Percentiles rank a stretch among this genome's conserved stretches.
Evolutionary conservation across 2,329 filamentous ascomycete genomes (phyloP).

Genomic region (Alternaria sp.): DNA sequence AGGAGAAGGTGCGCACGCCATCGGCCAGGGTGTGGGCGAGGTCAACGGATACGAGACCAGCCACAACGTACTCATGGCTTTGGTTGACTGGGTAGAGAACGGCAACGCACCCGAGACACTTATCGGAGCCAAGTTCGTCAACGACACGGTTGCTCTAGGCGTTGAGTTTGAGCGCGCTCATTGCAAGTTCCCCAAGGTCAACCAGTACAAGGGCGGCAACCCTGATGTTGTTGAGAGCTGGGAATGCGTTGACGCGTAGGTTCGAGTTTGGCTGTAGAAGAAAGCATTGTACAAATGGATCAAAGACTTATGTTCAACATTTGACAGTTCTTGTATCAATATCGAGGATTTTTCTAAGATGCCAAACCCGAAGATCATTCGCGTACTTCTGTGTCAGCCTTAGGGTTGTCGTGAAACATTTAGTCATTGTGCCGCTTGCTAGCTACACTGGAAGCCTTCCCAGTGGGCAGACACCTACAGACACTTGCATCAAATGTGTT

Average conservation of each 20-base stretch:
- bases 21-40: conserved; percentile 34
- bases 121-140: conserved; percentile 39
- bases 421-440: neutral
- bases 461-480: neutral
- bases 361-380: neutral
- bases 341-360: too few relatives aligned
- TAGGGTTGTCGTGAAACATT: neutral
- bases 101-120: conserved; percentile 51
- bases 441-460: neutral
- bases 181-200: conserved; percentile 47
- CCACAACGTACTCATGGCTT: conserved; percentile 55
- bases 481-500: neutral
- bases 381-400: neutral
- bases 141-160: conserved; percentile 35
- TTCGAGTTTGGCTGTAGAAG: neutral
- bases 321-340: too few relatives aligned
- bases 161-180: conserved; percentile 44
- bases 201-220: conserved; percentile 44
- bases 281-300: neutral
- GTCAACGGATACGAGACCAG: conserved; percentile 42
- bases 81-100: conserved; percentile 57
- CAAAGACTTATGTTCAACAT: neutral
- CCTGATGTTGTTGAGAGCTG: conserved; percentile 37
- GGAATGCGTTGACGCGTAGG: conserved; percentile 35
- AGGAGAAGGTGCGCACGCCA: conserved; percentile 54